Evolutionary conservation across 352 stramenopile species (phyloP).

Genomic region (Pythium brachiatum): DNA sequence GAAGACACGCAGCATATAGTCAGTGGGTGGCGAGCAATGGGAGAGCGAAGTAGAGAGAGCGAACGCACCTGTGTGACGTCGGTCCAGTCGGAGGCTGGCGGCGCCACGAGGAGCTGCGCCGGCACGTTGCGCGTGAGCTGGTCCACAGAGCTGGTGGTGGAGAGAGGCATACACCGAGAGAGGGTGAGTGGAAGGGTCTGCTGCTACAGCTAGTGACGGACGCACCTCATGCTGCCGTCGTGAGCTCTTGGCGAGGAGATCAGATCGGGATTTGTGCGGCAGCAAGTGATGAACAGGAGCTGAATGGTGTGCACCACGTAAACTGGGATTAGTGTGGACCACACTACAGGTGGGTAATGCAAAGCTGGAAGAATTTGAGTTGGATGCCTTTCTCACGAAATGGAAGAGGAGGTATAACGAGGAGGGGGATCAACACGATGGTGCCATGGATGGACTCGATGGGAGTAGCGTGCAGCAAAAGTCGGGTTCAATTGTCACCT

Average conservation of each 20-base stretch:
- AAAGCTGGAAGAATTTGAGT: no score
- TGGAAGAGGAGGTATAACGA: no score
- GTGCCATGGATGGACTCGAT: no score
- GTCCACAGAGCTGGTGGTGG: constrained; percentile 20
- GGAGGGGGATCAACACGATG: no score
- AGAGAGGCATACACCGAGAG: neutral
- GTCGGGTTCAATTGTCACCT: constrained; percentile 25
- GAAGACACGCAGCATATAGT: no score
- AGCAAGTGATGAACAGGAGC: neutral
- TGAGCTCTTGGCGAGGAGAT: neutral
- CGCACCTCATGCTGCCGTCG: constrained; percentile 20
- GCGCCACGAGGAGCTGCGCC: constrained; percentile 31
- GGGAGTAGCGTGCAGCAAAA: constrained; percentile 16
- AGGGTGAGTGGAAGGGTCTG: neutral
- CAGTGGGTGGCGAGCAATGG: constrained; percentile 2
- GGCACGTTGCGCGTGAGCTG: constrained; percentile 34
- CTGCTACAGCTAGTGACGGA: no score
- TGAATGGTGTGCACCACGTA: constrained; percentile 7
- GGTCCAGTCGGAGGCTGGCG: constrained; percentile 34
- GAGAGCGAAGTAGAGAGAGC: neutral
- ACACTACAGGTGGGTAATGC: neutral
- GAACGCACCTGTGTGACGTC: constrained; percentile 42
- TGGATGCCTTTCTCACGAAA: neutral
- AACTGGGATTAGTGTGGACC: constrained; percentile 9
- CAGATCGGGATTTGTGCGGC: neutral